Percentiles rank a stretch among this genome's conserved stretches.
These are phyloP conservation scores for Diaporthe amygdali DNA, from an alignment of 2,329 filamentous ascomycete species.

Conservation along the genomic window DNA sequence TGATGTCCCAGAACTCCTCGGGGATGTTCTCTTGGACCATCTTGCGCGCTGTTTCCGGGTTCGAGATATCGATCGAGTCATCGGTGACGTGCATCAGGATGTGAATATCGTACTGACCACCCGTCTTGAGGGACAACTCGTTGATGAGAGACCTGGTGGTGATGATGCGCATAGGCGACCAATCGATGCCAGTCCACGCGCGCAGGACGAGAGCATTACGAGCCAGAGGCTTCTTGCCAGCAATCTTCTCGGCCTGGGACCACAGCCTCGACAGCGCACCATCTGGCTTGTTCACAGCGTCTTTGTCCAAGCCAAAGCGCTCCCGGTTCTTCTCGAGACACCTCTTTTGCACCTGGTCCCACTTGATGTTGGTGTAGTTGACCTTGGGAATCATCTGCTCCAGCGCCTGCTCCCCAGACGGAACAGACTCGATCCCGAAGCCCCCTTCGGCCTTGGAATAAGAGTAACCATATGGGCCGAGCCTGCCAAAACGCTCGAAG, in stretches of 20 bases:
- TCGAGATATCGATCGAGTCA: constrained; percentile 62
- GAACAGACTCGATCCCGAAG: constrained; percentile 60
- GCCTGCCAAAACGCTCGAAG: constrained; percentile 72
- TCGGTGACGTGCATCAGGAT: constrained; percentile 78
- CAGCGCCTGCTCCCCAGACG: constrained; percentile 62
- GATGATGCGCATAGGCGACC: constrained; percentile 80
- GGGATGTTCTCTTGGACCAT: constrained; percentile 52
- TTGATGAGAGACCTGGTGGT: constrained; percentile 79
- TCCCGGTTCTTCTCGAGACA: constrained; percentile 71
- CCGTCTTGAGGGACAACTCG: constrained; percentile 76
- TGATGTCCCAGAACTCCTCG: constrained; percentile 65
- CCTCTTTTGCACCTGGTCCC: constrained; percentile 71
- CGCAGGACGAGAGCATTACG: constrained; percentile 79
- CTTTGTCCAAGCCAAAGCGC: constrained; percentile 56
- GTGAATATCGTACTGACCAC: constrained; percentile 82
- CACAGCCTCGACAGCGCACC: constrained; percentile 20
- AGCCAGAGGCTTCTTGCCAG: constrained; percentile 28
- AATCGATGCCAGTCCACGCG: constrained; percentile 76
- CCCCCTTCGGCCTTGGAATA: constrained; percentile 70
- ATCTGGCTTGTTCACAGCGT: constrained; percentile 9
- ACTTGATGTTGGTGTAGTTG: constrained; percentile 70
- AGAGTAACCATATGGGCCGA: constrained; percentile 69
- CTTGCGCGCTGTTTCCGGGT: constrained; percentile 64
- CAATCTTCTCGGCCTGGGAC: constrained; percentile 22
- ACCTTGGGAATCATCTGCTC: constrained; percentile 51